These are phyloP conservation scores for Rhynchospora breviuscula DNA, from an alignment of 176 grass and related monocot species.

Conservation along the genomic window DNA sequence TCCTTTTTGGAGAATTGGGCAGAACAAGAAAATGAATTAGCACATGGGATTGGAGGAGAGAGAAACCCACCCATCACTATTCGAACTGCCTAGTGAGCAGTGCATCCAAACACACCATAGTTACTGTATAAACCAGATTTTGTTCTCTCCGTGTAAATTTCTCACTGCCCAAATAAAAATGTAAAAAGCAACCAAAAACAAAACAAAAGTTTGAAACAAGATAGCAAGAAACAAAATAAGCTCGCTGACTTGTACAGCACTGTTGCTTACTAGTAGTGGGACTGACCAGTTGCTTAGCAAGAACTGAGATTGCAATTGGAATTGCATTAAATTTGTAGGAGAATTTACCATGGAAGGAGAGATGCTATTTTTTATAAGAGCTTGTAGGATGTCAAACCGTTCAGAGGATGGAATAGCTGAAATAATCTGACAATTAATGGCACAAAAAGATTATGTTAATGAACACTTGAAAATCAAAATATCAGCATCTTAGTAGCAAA, in stretches of 20 bases:
- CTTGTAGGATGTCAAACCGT: conserved; percentile 64
- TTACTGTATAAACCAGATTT: not conserved
- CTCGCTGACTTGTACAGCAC: not conserved
- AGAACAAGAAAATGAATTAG: no score
- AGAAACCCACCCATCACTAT: no score
- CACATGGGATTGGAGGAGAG: no score
- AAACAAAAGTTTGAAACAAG: not conserved
- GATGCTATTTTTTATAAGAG: conserved; percentile 55
- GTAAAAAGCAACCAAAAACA: not conserved
- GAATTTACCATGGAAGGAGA: conserved; percentile 59
- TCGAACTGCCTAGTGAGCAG: no score
- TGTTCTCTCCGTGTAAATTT: not conserved
- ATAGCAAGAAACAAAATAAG: not conserved
- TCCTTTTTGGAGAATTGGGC: no score
- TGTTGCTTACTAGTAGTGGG: not conserved
- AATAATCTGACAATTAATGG: conserved; percentile 48
- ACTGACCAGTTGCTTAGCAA: not conserved
- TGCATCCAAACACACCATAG: no score
- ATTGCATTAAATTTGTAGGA: conserved; percentile 14
- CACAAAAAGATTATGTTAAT: conserved; percentile 4
- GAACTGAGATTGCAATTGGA: not conserved
- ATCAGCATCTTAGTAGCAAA: not conserved
- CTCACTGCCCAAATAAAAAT: not conserved
- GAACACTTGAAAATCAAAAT: not conserved
- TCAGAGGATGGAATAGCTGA: conserved; percentile 58